Conservation (phyloP, 139 green algal species). For the Asterochloris sp. region DNA sequence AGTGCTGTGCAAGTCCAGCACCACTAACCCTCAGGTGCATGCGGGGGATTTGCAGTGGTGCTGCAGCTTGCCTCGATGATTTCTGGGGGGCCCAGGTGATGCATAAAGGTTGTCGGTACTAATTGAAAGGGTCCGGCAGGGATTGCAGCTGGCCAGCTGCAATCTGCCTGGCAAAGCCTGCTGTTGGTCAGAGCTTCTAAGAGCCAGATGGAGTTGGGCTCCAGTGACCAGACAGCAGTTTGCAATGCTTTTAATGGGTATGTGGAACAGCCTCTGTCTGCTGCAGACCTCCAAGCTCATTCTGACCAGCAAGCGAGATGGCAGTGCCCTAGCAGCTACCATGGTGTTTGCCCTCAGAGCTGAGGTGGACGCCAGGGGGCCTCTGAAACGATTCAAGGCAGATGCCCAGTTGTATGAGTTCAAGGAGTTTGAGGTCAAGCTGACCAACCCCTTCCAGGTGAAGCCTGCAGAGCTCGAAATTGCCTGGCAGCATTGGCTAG, state of each 20-base stretch:
- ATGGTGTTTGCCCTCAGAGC: conserved; percentile 66
- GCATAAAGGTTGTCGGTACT: neutral
- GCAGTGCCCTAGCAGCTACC: conserved; percentile 49
- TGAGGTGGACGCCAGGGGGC: conserved; percentile 37
- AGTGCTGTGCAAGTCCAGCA: conserved; percentile 37
- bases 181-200: neutral
- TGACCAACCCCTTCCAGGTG: conserved; percentile 67
- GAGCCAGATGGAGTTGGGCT: neutral
- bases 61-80: neutral
- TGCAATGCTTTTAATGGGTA: neutral
- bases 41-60: neutral
- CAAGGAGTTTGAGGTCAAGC: conserved; percentile 53
- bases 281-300: conserved; percentile 32
- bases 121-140: neutral
- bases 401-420: conserved; percentile 61
- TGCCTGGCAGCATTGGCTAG: too few relatives aligned
- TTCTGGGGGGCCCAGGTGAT: too few relatives aligned
- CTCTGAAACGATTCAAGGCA: conserved; percentile 45
- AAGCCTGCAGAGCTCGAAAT: neutral
- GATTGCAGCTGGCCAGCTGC: neutral
- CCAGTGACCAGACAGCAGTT: conserved; percentile 2
- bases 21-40: conserved; percentile 35
- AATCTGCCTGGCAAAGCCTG: neutral
- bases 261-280: neutral
- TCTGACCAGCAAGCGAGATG: conserved; percentile 45